Conservation (phyloP, 352 stramenopile genomes). For the Plasmopara viticola region DNA sequence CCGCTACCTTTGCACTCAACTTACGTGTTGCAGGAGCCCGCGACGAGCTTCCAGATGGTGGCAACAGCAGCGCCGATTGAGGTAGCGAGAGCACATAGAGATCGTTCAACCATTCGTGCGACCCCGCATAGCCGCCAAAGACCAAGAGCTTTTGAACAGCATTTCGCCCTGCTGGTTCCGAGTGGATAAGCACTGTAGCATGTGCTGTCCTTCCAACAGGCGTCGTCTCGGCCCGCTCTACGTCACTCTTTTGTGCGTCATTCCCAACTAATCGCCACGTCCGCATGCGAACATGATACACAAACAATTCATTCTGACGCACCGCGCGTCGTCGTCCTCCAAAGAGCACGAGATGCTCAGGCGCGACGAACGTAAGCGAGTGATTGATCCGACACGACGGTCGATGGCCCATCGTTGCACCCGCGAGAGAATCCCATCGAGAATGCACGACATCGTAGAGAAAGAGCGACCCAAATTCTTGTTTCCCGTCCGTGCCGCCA, state of each 20-base stretch:
- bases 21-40: constrained; percentile 19
- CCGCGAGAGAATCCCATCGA: constrained; percentile 52
- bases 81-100: constrained; percentile 41
- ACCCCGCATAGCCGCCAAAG: constrained; percentile 64
- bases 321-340: constrained; percentile 37
- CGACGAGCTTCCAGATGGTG: constrained; percentile 15
- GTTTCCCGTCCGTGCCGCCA: constrained; percentile 46
- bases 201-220: constrained; percentile 41
- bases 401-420: constrained; percentile 27
- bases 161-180: constrained; percentile 13
- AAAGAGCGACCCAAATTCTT: constrained; percentile 55
- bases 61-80: constrained; percentile 14
- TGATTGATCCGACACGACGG: constrained; percentile 55
- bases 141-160: constrained; percentile 39
- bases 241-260: constrained; percentile 4
- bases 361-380: constrained; percentile 41
- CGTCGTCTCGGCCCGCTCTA: neutral
- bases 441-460: constrained; percentile 40
- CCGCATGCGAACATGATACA: constrained; percentile 36
- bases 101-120: constrained; percentile 56
- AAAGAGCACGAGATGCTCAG: constrained; percentile 55
- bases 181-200: constrained; percentile 30
- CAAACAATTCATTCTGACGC: constrained; percentile 49
- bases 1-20: constrained; percentile 2
- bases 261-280: constrained; percentile 28